Base-by-base conservation (phyloP, 805 yeast genomes). In the Cyberlindnera amylophila region DNA sequence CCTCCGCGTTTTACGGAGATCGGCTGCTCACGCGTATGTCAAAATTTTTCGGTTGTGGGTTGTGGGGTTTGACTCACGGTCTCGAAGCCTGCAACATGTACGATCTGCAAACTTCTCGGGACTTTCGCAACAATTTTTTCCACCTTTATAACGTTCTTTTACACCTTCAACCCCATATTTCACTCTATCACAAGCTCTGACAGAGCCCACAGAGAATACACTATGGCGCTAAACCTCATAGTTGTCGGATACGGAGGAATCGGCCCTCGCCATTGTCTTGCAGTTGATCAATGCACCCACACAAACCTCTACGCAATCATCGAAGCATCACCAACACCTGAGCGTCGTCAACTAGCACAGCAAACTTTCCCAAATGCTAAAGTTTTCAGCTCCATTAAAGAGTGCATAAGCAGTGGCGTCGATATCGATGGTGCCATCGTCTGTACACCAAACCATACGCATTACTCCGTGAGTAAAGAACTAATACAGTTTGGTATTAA, bases 391-490 rank as follows among this genome's bases (percentile, higher is more conserved):
- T 42, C 49, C 3, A 31, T 47, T 5, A 15, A 23, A 2, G 50
- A 44, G 14, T 40, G 46, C 31, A 11, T 49, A 4, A 21, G 23
- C 12, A 21, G 32, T 5, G 38, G 37, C 18, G 17, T 29, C 8
- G 38, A 24, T 11, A 39, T 42, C 2, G 54, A 50, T 30, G 54
- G 50, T 21, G 54, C 54, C 13, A 39, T 47, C 19, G 54, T 50
- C 19, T 50, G 54, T 21, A 50, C 54, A 12, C 54, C 54, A 8
- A 50, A 50, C 45, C 45, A 44, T n/a, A 41, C 51, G 10, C 54
- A 50, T 31, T 44, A 39, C 35, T 4, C 5, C 3, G 54, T 50
- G 10, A 37, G 44, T 6, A 34, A 19, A 12, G 33, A 34, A 24
- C 38, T 50, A 1, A 34, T 47, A 7, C 18, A 35, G 12, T 14